Evolutionary conservation across 352 stramenopile genomes (phyloP).

Genomic region (Phytophthora chlamydospora): DNA sequence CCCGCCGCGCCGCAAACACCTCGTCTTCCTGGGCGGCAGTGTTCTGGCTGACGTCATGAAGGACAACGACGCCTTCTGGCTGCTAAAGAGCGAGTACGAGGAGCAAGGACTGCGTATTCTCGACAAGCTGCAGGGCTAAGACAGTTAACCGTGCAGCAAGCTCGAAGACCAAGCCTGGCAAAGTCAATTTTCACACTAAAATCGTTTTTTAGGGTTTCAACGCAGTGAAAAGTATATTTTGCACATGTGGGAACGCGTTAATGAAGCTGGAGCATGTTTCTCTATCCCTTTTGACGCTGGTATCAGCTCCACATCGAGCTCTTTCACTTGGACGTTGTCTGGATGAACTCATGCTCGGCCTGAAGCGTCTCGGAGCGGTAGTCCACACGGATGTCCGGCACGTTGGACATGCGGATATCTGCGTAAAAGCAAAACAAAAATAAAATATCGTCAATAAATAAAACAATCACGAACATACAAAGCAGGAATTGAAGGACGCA

Average conservation of each 20-base stretch:
- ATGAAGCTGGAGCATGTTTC: background rate
- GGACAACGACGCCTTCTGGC: conserved; percentile 94
- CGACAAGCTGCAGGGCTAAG: conserved; percentile 75
- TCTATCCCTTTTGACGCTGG: background rate
- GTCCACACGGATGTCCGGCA: conserved; percentile 92
- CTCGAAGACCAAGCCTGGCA: conserved; percentile 5
- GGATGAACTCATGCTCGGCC: conserved; percentile 75
- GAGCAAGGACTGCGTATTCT: conserved; percentile 91
- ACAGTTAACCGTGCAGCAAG: background rate
- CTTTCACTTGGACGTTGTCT: conserved; percentile 38
- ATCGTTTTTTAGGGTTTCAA: conserved; percentile 13
- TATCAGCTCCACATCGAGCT: background rate
- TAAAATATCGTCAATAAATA: conserved; percentile 13
- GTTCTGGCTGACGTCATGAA: conserved; percentile 96
- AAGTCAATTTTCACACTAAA: conserved; percentile 33
- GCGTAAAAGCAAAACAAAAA: conserved; percentile 15
- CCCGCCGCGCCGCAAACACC: conserved; percentile 95
- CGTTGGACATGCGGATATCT: conserved; percentile 95
- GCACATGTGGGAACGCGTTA: background rate
- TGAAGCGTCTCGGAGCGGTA: conserved; percentile 89
- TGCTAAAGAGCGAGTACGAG: conserved; percentile 94
- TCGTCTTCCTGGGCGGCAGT: conserved; percentile 94
- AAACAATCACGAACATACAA: background rate
- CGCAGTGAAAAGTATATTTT: conserved; percentile 9
- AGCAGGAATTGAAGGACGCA: conserved; percentile 29